Evolutionary conservation across 2,329 filamentous ascomycete species (phyloP).

Genomic region (Metarhizium album): DNA sequence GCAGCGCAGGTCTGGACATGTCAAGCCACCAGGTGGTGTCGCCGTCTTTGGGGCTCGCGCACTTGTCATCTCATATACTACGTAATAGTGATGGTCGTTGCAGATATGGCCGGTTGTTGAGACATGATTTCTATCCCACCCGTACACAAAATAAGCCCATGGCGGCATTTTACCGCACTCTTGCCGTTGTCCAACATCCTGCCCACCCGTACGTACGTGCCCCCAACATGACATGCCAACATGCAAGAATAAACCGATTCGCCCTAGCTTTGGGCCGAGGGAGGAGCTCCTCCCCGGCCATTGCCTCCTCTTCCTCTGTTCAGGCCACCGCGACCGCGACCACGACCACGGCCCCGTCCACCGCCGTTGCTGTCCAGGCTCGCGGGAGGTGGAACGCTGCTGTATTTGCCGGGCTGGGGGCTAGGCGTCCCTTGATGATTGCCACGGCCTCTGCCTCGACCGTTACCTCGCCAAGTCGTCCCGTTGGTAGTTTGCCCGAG

Average conservation of each 20-base stretch:
- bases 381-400: constrained; percentile 50
- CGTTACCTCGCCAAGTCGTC: constrained; percentile 14
- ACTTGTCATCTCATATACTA: background rate
- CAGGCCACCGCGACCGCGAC: constrained; percentile 25
- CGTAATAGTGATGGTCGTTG: background rate
- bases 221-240: background rate
- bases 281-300: constrained; percentile 8
- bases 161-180: no score
- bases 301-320: constrained; percentile 25
- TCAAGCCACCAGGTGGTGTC: background rate
- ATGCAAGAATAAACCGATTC: background rate
- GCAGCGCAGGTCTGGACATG: background rate
- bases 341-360: constrained; percentile 28
- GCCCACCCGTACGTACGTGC: background rate
- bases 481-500: constrained; percentile 18
- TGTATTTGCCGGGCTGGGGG: constrained; percentile 29
- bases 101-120: background rate
- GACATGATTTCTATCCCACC: background rate
- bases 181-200: background rate
- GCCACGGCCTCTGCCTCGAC: constrained; percentile 24
- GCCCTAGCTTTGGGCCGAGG: constrained; percentile 9
- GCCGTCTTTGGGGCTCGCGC: background rate
- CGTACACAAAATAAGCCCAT: background rate
- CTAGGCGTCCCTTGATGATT: constrained; percentile 13
- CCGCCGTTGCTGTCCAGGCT: constrained; percentile 37